A percentile compares a stretch with the other conserved stretches of the same genome.
These are phyloP conservation scores for Umbelopsis isabellina DNA, from an alignment of 192 early-diverging fungal genomes.

Conservation along the genomic window DNA sequence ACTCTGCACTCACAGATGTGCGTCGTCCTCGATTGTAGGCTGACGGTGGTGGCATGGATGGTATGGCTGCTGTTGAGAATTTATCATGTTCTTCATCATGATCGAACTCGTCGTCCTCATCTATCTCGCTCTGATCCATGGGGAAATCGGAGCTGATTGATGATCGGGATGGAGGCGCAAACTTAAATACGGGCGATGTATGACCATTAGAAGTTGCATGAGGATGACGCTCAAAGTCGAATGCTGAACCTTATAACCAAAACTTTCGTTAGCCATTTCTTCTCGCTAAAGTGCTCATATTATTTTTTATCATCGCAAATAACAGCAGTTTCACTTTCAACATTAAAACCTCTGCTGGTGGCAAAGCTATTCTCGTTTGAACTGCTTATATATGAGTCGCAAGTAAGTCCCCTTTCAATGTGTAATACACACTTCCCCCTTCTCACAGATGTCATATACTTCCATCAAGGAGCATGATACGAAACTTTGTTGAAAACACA, in stretches of 20 bases:
- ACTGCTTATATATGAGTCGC: no score
- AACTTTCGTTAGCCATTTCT: no score
- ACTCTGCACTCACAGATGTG: constrained; percentile 94
- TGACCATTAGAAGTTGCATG: constrained; percentile 44
- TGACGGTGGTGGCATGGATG: constrained; percentile 58
- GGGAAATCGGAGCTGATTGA: constrained; percentile 16
- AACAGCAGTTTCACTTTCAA: no score
- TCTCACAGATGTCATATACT: no score
- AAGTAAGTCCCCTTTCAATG: no score
- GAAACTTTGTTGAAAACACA: constrained; percentile 11
- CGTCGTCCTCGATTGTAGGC: constrained; percentile 87
- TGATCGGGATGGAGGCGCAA: constrained; percentile 18
- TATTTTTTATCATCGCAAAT: no score
- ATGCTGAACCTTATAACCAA: no score
- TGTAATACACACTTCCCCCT: no score
- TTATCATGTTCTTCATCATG: constrained; percentile 69
- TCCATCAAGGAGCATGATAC: no score
- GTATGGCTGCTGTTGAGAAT: constrained; percentile 41
- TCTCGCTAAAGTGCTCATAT: no score
- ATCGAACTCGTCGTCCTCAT: constrained; percentile 53
- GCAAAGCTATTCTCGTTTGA: no score
- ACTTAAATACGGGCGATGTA: constrained; percentile 7
- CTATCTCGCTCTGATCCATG: constrained; percentile 33
- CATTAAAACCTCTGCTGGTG: no score
- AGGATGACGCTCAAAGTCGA: constrained; percentile 13